phyloP scores from a whole-genome alignment of 2,329 filamentous ascomycete genomes.

The Aspergillus versicolor region DNA sequence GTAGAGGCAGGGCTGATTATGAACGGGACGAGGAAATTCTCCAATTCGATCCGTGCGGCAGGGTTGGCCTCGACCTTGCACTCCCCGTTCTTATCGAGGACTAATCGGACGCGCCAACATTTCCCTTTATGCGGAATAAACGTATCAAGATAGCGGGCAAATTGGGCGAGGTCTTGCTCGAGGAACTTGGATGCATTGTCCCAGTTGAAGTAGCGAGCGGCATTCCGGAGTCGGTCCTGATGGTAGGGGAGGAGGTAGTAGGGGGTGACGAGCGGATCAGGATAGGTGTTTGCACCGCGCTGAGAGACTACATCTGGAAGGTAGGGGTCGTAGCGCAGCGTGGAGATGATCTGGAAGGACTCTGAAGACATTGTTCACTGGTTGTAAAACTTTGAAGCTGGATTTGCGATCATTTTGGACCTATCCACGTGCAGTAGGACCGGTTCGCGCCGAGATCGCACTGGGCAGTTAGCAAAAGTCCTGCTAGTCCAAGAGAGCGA shows the following conservation, averaged over 20 bases:
- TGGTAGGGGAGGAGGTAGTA: constrained; percentile 82
- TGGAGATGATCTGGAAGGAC: constrained; percentile 65
- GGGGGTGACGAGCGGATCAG: constrained; percentile 50
- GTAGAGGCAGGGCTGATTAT: constrained; percentile 10
- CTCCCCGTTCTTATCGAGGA: constrained; percentile 30
- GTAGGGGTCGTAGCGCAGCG: constrained; percentile 67
- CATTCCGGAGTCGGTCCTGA: constrained; percentile 70
- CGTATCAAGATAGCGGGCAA: constrained; percentile 28
- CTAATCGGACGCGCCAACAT: constrained; percentile 40
- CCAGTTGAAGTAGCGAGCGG: constrained; percentile 53
- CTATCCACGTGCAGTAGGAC: constrained; percentile 7
- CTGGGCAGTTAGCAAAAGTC: neutral
- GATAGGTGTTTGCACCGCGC: constrained; percentile 33
- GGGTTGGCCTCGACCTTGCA: constrained; percentile 34
- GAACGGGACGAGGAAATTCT: constrained; percentile 28
- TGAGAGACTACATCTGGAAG: constrained; percentile 44
- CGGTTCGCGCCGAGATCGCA: constrained; percentile 2
- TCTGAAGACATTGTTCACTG: constrained; percentile 23
- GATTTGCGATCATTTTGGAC: constrained; percentile 8
- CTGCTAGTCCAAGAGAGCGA: neutral
- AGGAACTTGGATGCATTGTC: constrained; percentile 30
- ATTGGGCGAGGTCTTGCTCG: constrained; percentile 28
- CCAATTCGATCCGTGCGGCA: constrained; percentile 24
- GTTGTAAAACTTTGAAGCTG: constrained; percentile 4
- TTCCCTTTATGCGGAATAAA: constrained; percentile 33